These are phyloP conservation scores for Clavaria fumosa DNA, from an alignment of 768 basidiomycete genomes.

Conservation along the genomic window DNA sequence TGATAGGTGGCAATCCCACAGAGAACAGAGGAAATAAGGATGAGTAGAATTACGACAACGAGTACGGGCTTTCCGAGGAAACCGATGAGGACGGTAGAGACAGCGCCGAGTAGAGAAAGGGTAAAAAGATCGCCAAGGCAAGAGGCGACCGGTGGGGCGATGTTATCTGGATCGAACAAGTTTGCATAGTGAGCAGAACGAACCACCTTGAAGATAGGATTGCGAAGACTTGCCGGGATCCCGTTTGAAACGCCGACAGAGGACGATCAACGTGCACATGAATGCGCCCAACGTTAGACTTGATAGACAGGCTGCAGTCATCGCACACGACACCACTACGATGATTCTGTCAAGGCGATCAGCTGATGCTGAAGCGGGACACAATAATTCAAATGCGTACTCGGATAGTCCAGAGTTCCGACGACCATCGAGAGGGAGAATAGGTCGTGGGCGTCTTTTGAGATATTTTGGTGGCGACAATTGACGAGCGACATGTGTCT, in stretches of 20 bases:
- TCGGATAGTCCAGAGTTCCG: slow-evolving; percentile 24
- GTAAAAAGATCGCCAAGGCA: slow-evolving; percentile 90
- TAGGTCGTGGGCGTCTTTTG: background rate
- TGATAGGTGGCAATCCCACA: slow-evolving; percentile 43
- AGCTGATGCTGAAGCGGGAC: background rate
- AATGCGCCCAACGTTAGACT: slow-evolving; percentile 77
- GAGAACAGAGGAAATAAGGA: slow-evolving; percentile 29
- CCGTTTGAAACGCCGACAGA: slow-evolving; percentile 57
- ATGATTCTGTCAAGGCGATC: slow-evolving; percentile 34
- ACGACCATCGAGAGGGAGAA: slow-evolving; percentile 11
- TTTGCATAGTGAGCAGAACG: too few relatives aligned
- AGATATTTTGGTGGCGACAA: too few relatives aligned
- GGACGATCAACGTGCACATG: slow-evolving; percentile 73
- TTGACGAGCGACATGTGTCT: too few relatives aligned
- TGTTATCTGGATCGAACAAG: slow-evolving; percentile 76
- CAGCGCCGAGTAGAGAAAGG: slow-evolving; percentile 60
- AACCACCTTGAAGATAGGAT: background rate
- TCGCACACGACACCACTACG: slow-evolving; percentile 62
- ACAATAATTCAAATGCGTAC: slow-evolving; percentile 16
- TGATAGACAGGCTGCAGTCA: slow-evolving; percentile 69
- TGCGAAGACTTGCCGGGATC: slow-evolving; percentile 55
- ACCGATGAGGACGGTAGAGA: slow-evolving; percentile 57
- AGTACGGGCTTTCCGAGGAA: slow-evolving; percentile 53
- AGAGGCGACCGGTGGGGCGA: slow-evolving; percentile 85
- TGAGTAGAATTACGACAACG: slow-evolving; percentile 34